These are phyloP conservation scores for Sistotremastrum suecicum DNA, from an alignment of 768 basidiomycete species.

Conservation along the genomic window DNA sequence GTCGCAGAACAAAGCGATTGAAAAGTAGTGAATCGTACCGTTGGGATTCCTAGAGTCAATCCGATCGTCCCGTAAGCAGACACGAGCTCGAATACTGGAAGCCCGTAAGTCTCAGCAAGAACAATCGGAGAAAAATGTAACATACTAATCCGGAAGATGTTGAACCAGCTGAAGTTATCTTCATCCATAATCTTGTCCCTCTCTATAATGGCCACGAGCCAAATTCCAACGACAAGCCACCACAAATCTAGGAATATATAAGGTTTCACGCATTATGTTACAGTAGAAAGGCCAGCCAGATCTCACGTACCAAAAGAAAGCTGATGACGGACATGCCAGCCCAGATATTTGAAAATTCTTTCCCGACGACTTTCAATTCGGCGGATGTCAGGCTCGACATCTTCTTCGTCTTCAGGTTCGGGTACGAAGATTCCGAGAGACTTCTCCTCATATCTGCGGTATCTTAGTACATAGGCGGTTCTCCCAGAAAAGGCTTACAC, in stretches of 20 bases:
- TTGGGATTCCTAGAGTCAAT: conserved; percentile 72
- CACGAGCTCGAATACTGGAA: conserved; percentile 68
- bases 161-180: conserved; percentile 58
- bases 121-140: conserved; percentile 18
- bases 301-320: conserved; percentile 66
- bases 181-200: conserved; percentile 41
- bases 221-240: conserved; percentile 81
- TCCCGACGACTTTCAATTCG: conserved; percentile 47
- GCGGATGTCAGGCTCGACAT: conserved; percentile 29
- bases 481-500: too few species aligned
- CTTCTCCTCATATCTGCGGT: conserved; percentile 90
- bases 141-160: conserved; percentile 64
- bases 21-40: conserved; percentile 28
- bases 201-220: conserved; percentile 90
- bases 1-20: not conserved
- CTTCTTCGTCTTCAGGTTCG: conserved; percentile 27
- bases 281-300: too few species aligned
- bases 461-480: too few species aligned
- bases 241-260: conserved; percentile 77
- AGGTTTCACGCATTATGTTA: too few species aligned
- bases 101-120: not conserved
- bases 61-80: conserved; percentile 87
- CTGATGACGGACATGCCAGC: conserved; percentile 74
- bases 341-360: conserved; percentile 39
- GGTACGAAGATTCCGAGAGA: conserved; percentile 67